A percentile compares a stretch with the other conserved stretches of the same genome.
Conservation (phyloP, 1,284 basidiomycete species). For the Cryptococcus depauperatus region DNA sequence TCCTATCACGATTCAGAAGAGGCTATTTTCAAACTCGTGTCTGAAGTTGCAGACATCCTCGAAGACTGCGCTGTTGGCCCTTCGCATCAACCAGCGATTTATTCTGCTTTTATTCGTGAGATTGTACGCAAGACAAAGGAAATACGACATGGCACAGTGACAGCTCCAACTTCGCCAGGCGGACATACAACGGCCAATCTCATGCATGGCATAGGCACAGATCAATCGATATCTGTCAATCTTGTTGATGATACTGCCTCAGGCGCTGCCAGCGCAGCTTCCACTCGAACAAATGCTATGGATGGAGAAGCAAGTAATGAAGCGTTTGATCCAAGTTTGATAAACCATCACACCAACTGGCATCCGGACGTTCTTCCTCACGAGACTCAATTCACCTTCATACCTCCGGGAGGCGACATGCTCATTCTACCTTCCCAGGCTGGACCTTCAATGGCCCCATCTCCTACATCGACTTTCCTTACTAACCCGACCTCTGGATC, state of each 20-base stretch:
- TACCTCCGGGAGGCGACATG: slow-evolving; percentile 43
- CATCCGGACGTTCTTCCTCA: slow-evolving; percentile 24
- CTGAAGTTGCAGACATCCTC: slow-evolving; percentile 67
- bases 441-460: slow-evolving; percentile 36
- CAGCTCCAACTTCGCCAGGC: slow-evolving; percentile 12
- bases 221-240: neutral
- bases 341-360: slow-evolving; percentile 26
- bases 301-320: neutral
- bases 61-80: slow-evolving; percentile 65
- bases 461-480: slow-evolving; percentile 25
- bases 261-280: neutral
- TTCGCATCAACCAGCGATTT: slow-evolving; percentile 74
- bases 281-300: slow-evolving; percentile 1
- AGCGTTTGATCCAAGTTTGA: slow-evolving; percentile 26
- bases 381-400: slow-evolving; percentile 35
- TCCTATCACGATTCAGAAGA: slow-evolving; percentile 39
- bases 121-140: slow-evolving; percentile 48
- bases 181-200: neutral
- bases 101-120: slow-evolving; percentile 75
- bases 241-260: neutral
- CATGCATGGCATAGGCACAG: slow-evolving; percentile 1
- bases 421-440: slow-evolving; percentile 43
- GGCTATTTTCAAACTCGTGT: slow-evolving; percentile 33
- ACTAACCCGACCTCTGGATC: slow-evolving; percentile 5
- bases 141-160: slow-evolving; percentile 11